Conservation (phyloP, 176 grass and related monocot species). For the Rhipidocladum racemiflorum region DNA sequence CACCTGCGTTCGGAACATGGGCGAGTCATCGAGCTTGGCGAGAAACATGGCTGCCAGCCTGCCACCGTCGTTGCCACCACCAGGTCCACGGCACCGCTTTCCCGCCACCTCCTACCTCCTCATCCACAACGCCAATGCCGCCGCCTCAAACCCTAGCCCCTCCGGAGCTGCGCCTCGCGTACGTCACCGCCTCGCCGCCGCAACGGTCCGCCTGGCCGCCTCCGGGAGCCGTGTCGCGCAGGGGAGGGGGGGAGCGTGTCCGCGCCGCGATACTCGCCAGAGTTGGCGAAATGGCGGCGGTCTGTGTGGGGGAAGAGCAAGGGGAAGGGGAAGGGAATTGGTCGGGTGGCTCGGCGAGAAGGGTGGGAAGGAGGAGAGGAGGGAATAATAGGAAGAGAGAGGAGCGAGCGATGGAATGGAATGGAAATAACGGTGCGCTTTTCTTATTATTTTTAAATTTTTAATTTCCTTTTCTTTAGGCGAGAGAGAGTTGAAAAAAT, state of each 20-base stretch:
- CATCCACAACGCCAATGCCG: conserved; percentile 37
- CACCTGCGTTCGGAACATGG: conserved; percentile 83
- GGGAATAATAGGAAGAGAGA: not conserved
- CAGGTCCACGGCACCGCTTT: not conserved
- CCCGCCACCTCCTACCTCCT: conserved; percentile 20
- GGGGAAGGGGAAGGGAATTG: conserved; percentile 2
- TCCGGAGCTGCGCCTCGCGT: not conserved
- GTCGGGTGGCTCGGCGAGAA: conserved; percentile 47
- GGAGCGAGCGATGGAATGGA: conserved; percentile 10
- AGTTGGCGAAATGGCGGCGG: conserved; percentile 39
- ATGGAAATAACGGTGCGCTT: not conserved
- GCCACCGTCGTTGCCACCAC: not conserved
- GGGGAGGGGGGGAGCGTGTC: not conserved
- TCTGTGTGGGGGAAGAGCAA: conserved; percentile 25
- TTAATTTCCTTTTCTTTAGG: not conserved
- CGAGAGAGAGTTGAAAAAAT: no score
- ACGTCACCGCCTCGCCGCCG: conserved; percentile 18
- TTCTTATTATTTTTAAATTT: not conserved
- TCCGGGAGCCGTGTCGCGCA: conserved; percentile 1
- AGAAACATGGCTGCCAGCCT: conserved; percentile 62
- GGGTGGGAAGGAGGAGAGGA: conserved; percentile 16
- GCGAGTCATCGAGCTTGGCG: conserved; percentile 72
- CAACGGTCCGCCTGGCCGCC: conserved; percentile 5
- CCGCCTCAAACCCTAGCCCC: not conserved
- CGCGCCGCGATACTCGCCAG: conserved; percentile 1